Evolutionary conservation across 257 asterid species (phyloP).

Genomic region (Striga asiatica): DNA sequence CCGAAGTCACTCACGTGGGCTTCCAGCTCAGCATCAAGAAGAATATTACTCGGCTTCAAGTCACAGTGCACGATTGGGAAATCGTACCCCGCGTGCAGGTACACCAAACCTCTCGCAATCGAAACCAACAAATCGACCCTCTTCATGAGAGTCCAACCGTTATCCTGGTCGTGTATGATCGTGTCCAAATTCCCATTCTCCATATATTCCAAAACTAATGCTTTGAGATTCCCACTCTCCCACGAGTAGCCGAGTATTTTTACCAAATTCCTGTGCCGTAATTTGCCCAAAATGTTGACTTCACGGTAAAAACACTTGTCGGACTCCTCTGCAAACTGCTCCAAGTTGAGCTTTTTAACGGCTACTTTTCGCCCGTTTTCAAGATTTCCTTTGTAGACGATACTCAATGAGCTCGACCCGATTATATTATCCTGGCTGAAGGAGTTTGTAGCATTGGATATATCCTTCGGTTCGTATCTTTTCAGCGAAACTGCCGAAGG

Average conservation of each 20-base stretch:
- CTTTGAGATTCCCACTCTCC: constrained; percentile 62
- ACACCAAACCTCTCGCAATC: constrained; percentile 44
- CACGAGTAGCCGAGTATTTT: constrained; percentile 73
- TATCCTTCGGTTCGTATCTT: constrained; percentile 40
- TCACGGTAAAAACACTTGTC: constrained; percentile 66
- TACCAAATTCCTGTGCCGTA: constrained; percentile 69
- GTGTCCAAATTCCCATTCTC: constrained; percentile 71
- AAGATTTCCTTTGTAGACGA: constrained; percentile 55
- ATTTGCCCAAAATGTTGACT: constrained; percentile 41
- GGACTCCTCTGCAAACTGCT: constrained; percentile 43
- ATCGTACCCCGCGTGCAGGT: constrained; percentile 69
- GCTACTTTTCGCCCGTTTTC: constrained; percentile 42
- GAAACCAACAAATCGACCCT: constrained; percentile 50
- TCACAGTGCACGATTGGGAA: constrained; percentile 80
- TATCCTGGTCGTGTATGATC: constrained; percentile 26
- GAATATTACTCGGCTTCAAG: constrained; percentile 81
- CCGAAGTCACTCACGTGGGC: constrained; percentile 86
- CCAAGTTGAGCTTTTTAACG: constrained; percentile 51
- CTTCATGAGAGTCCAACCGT: constrained; percentile 28
- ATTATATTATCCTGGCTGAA: constrained; percentile 49
- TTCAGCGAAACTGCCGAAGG: constrained; percentile 26
- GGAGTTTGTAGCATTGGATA: constrained; percentile 45
- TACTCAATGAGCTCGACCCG: constrained; percentile 66
- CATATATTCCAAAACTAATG: constrained; percentile 65
- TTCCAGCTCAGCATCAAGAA: constrained; percentile 40